Evolutionary conservation across 1,284 basidiomycete genomes (phyloP), one percentile per base, ranked within the genome.

Genomic region (Ceratobasidium sp.): DNA sequence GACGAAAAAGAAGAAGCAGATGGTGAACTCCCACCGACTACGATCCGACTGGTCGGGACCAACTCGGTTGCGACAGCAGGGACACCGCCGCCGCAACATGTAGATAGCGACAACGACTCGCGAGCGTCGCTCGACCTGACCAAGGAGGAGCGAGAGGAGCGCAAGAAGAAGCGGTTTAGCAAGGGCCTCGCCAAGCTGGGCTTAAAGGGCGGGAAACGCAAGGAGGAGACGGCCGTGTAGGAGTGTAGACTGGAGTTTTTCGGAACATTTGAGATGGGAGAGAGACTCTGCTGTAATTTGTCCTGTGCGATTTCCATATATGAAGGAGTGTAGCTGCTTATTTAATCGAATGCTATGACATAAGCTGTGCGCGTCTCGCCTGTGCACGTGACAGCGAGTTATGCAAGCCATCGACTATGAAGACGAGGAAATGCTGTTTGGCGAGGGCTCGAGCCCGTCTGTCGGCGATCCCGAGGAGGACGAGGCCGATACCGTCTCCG

Each of bases 371-470:
- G 46, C 32, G 46, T 45, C 46, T 32, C 18, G 32, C 32, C 26
- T 39, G 53, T 41, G n/a, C 65, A 70, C 65, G 65, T 70, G 65
- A 70, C 30, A 16, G 18, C 45, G 50, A 28, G 28, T 26, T 12
- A 70, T 70, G 65, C 65, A 82, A 23, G 81, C 83, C 59, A 76
- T 76, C 57, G 72, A 76, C 2, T 88, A 90, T 71, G 88, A 85
- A 41, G 85, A 83, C 73, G 88, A 89, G 74, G 88, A 89, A 77
- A 69, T 69, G 65, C 34, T 55, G 36, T 69, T 69, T 46, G 53
- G 23, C 30, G 65, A 69, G 34, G 65, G 65, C 52, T 69, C 65
- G n/a, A 69, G 65, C 39, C 65, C 65, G 26, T 69, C 57, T 52
- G 67, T 52, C 16, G 88, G 75, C 16, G 78, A 76, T 26, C 76